A percentile compares a stretch with the other conserved stretches of the same genome.
These are phyloP conservation scores for Penicillium sp. DNA, from an alignment of 2,329 filamentous ascomycete species.

Conservation along the genomic window DNA sequence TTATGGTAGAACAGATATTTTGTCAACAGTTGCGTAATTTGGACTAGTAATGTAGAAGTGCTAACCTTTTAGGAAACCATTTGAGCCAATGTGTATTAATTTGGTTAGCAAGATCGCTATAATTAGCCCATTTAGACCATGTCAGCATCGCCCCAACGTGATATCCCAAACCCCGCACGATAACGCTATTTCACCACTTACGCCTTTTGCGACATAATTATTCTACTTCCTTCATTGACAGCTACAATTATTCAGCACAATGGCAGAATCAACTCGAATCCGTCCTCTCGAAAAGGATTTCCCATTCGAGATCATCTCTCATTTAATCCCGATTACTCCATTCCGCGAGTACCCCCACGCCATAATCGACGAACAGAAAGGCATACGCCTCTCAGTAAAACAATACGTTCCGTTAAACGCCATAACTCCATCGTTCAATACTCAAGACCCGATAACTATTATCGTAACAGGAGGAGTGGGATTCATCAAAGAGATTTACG, in stretches of 20 bases:
- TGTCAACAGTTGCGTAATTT: too few relatives aligned
- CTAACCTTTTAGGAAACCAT: too few relatives aligned
- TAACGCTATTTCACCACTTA: too few relatives aligned
- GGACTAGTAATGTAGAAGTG: too few relatives aligned
- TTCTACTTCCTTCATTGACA: too few relatives aligned
- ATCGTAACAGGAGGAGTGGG: not conserved
- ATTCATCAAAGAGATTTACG: constrained; percentile 2
- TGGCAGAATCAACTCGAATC: not conserved
- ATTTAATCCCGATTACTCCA: not conserved
- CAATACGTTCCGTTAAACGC: not conserved
- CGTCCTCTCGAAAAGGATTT: not conserved
- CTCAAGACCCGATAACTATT: constrained; percentile 1
- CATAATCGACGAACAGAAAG: constrained; percentile 2
- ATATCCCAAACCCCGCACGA: too few relatives aligned
- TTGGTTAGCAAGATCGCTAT: too few relatives aligned
- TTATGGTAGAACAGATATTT: not conserved
- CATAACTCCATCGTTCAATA: too few relatives aligned
- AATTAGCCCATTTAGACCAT: too few relatives aligned
- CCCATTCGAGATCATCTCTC: constrained; percentile 1
- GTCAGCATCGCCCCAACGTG: too few relatives aligned
- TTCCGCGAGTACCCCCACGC: constrained; percentile 4
- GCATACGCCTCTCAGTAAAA: not conserved
- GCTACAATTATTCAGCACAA: not conserved
- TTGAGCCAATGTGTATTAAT: too few relatives aligned
- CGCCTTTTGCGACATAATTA: too few relatives aligned